Conservation (phyloP, 2,329 filamentous ascomycete genomes). For the Aureobasidium sp. region DNA sequence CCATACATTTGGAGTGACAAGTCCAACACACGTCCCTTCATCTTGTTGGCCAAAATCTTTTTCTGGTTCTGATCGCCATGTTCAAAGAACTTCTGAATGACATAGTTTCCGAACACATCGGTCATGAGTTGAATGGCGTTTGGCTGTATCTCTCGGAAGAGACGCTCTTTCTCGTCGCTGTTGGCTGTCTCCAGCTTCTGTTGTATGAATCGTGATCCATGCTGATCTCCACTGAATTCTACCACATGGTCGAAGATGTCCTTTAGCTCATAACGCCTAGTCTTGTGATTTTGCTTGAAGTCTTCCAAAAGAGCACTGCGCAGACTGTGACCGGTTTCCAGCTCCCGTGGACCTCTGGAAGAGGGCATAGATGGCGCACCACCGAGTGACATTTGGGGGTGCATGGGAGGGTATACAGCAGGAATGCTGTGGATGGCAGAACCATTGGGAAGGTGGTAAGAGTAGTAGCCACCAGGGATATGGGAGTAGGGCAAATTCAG, state of each 20-base stretch:
- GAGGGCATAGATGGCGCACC: conserved; percentile 25
- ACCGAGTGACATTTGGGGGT: conserved; percentile 18
- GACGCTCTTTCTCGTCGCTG: conserved; percentile 86
- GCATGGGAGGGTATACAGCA: conserved; percentile 25
- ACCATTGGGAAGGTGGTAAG: conserved; percentile 29
- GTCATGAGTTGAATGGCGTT: conserved; percentile 87
- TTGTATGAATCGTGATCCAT: conserved; percentile 93
- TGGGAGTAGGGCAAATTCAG: background rate
- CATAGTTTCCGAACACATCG: conserved; percentile 96
- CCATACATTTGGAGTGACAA: conserved; percentile 86
- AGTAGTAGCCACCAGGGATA: conserved; percentile 18
- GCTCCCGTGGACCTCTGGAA: conserved; percentile 1
- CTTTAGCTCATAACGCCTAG: conserved; percentile 70
- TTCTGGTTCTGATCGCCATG: conserved; percentile 93
- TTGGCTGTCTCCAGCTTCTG: conserved; percentile 85
- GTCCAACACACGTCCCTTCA: conserved; percentile 74
- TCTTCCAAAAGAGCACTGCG: conserved; percentile 70
- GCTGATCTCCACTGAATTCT: conserved; percentile 92
- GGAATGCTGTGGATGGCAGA: conserved; percentile 28
- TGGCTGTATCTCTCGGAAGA: conserved; percentile 78
- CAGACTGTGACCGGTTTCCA: conserved; percentile 33
- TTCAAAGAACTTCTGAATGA: conserved; percentile 96
- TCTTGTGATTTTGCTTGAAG: conserved; percentile 66
- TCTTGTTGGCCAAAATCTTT: conserved; percentile 71
- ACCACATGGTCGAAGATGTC: conserved; percentile 81